These are phyloP conservation scores for Agaricales sp. DNA, from an alignment of 1,284 basidiomycete genomes.

Conservation along the genomic window DNA sequence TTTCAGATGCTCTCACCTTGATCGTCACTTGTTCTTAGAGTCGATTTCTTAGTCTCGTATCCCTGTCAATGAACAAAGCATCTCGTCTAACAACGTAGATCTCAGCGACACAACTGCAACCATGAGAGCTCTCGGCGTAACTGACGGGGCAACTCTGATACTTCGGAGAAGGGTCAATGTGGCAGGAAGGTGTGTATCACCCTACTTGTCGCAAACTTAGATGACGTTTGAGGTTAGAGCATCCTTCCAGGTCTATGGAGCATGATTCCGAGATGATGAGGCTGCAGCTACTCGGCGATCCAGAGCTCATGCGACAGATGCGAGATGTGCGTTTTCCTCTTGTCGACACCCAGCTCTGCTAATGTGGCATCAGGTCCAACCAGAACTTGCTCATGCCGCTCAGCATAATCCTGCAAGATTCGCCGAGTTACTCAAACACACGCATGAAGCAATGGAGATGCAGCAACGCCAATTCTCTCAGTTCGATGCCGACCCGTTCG, in stretches of 20 bases:
- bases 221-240: not conserved
- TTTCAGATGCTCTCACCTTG: no score
- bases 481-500: slow-evolving; percentile 81
- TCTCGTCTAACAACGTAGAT: slow-evolving; percentile 55
- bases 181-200: slow-evolving; percentile 50
- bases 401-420: slow-evolving; percentile 62
- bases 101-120: slow-evolving; percentile 55
- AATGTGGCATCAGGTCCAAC: slow-evolving; percentile 44
- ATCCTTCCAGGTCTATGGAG: slow-evolving; percentile 38
- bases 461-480: slow-evolving; percentile 53
- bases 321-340: slow-evolving; percentile 39
- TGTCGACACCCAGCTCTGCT: slow-evolving; percentile 2
- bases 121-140: slow-evolving; percentile 52
- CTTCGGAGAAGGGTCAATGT: slow-evolving; percentile 52
- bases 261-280: slow-evolving; percentile 88
- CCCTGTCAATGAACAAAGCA: slow-evolving; percentile 57
- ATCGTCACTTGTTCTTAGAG: slow-evolving; percentile 4
- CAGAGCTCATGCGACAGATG: slow-evolving; percentile 68
- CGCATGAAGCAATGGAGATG: slow-evolving; percentile 42
- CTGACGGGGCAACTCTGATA: slow-evolving; percentile 52
- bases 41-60: slow-evolving; percentile 50
- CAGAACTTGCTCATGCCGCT: slow-evolving; percentile 72
- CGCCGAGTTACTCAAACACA: slow-evolving; percentile 59
- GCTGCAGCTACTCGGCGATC: slow-evolving; percentile 79
- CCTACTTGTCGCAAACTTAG: not conserved